Evolutionary conservation across 768 basidiomycete species (phyloP), one percentile per base, ranked within the genome.

Genomic region (Boletus eberwhitei): DNA sequence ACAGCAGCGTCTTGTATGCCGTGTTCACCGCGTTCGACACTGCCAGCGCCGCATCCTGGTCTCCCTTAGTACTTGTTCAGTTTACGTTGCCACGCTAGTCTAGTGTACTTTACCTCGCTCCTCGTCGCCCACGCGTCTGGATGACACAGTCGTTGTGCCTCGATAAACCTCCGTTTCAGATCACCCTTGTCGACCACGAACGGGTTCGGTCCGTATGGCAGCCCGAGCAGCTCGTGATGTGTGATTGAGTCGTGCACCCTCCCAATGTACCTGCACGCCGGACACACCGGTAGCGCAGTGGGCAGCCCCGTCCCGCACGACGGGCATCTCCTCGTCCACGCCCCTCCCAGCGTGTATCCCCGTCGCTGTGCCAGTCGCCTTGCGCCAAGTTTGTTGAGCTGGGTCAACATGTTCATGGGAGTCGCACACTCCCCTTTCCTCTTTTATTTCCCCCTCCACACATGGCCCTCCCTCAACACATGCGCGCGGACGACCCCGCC

Each of bases 61-160:
- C 63, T 5, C n/a, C 41, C 69, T 71, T 52, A 16, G 54, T 55
- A 42, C 44, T 31, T n/a, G 26, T 8, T 59, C 55, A 61, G 61
- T 47, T 5, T 21, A 11, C n/a, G 53, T 59, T 26, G 37, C 32
- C 26, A 34, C 21, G n/a, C 16, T 42, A 52, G 46, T 19, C 42
- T 50, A 56, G 32, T 34, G n/a, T 55, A 43, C 54, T 71, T 50
- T 59, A 88, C 89, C 55, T 79, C 70, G 52, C 84, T 83, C 64
- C 81, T 79, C 31, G 83, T 79, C 34, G 84, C 79, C 87, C 90
- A 96, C 13, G 84, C 78, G 68, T 98, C 94, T 0, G 94, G 94
- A 74, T 98, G 94, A 48, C 90, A 85, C 21, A 82, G 73, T 21
- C 83, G 77, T 65, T 96, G 94, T 4, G 88, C 82, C 43, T 79